phyloP scores from a whole-genome alignment of 2,329 filamentous ascomycete species.

The Aspergillus terreus region DNA sequence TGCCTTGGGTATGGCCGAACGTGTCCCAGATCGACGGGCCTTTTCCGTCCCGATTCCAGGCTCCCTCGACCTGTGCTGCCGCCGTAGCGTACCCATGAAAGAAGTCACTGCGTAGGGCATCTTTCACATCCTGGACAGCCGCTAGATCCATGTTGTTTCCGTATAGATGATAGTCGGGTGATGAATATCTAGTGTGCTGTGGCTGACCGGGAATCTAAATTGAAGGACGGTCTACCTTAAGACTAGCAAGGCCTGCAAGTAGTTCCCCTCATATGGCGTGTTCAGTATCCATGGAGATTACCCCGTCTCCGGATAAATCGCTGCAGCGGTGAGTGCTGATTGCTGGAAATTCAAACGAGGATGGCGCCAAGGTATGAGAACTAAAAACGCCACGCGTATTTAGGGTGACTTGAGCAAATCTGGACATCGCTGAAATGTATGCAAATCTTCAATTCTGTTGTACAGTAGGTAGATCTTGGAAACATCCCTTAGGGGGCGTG shows the following conservation, averaged over 20 bases:
- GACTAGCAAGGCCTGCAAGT: no score
- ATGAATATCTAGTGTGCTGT: neutral
- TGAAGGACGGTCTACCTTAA: no score
- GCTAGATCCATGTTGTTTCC: constrained; percentile 19
- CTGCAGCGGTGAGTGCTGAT: neutral
- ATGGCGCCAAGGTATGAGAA: no score
- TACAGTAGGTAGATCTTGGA: no score
- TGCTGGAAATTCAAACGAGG: neutral
- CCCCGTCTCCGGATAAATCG: neutral
- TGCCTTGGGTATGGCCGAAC: constrained; percentile 70
- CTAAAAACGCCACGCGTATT: no score
- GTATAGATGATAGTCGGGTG: constrained; percentile 5
- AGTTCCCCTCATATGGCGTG: neutral
- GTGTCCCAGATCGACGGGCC: constrained; percentile 78
- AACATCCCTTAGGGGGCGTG: no score
- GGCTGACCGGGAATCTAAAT: constrained; percentile 1
- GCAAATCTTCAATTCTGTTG: no score
- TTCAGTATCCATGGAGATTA: neutral
- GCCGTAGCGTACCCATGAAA: constrained; percentile 29
- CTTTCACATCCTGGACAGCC: constrained; percentile 24
- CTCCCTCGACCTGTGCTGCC: constrained; percentile 67
- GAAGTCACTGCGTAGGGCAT: constrained; percentile 23
- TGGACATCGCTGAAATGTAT: no score
- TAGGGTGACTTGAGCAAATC: no score
- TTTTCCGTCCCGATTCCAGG: constrained; percentile 67